Conservation (phyloP, 2,329 filamentous ascomycete genomes). For the Aspergillus neoniger region DNA sequence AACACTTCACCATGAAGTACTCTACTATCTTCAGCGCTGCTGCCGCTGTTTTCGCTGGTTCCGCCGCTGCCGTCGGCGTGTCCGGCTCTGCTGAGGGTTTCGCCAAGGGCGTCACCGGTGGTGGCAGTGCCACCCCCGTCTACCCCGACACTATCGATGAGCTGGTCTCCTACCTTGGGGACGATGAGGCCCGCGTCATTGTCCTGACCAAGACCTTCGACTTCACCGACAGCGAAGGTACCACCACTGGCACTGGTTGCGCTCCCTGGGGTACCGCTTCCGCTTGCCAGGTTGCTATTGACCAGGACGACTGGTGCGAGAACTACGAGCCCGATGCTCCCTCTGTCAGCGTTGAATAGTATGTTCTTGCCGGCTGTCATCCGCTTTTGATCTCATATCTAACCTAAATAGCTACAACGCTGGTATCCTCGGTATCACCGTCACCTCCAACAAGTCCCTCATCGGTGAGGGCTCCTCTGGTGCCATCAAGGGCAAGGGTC, state of each 20-base stretch:
- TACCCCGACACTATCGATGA: conserved; percentile 58
- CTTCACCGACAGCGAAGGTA: conserved; percentile 24
- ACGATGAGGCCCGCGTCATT: conserved; percentile 58
- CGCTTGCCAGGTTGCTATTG: conserved; percentile 61
- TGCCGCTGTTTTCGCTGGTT: conserved; percentile 19
- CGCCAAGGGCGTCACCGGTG: conserved; percentile 60
- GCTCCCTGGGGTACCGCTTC: conserved; percentile 59
- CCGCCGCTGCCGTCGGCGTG: conserved; percentile 22
- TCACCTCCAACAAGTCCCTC: conserved; percentile 61
- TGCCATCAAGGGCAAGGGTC: conserved; percentile 60
- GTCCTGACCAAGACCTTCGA: conserved; percentile 42
- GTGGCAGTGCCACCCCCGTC: conserved; percentile 56
- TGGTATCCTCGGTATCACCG: conserved; percentile 52
- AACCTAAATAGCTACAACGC: conserved; percentile 53
- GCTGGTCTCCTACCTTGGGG: conserved; percentile 61
- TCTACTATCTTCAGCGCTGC: conserved; percentile 19
- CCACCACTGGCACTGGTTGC: conserved; percentile 54
- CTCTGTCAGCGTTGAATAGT: conserved; percentile 45
- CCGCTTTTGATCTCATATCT: neutral
- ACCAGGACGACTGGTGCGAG: conserved; percentile 60
- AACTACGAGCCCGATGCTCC: conserved; percentile 60
- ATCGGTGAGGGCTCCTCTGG: conserved; percentile 56
- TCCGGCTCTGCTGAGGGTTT: conserved; percentile 49
- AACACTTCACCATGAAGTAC: conserved; percentile 21
- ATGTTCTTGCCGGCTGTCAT: neutral